Percentiles rank a stretch among this genome's conserved stretches.
phyloP scores from a whole-genome alignment of 2,329 filamentous ascomycete species.

The Dothideomycetidae sp. region DNA sequence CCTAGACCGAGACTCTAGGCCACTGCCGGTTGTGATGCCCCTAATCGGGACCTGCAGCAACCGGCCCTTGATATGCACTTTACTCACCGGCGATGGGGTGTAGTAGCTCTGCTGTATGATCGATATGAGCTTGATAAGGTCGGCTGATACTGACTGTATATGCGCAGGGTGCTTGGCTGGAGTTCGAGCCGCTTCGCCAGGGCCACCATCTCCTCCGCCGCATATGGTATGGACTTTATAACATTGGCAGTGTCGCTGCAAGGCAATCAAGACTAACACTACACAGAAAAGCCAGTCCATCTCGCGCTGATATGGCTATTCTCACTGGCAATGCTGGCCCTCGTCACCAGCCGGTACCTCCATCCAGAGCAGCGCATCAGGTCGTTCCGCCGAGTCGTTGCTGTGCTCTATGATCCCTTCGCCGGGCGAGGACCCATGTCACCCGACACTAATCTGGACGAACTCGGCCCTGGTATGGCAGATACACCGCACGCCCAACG shows the following conservation, averaged over 20 bases:
- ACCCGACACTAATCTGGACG: slow-evolving; percentile 19
- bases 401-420: not conserved
- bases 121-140: no score
- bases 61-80: no score
- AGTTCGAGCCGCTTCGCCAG: not conserved
- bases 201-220: not conserved
- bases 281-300: not conserved
- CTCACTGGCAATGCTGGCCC: not conserved
- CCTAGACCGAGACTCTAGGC: no score
- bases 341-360: not conserved
- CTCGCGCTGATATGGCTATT: not conserved
- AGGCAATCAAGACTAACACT: no score
- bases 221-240: not conserved
- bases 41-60: no score
- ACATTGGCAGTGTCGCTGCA: no score
- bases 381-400: not conserved
- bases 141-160: not conserved
- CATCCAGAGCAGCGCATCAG: not conserved
- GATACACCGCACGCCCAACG: slow-evolving; percentile 11
- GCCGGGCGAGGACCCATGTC: slow-evolving; percentile 15
- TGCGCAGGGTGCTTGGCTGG: not conserved
- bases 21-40: no score
- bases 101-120: not conserved
- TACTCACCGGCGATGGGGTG: not conserved
- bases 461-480: slow-evolving; percentile 12